A percentile compares a stretch with the other conserved stretches of the same genome.
Evolutionary conservation across 78 protist genomes (phyloP).

Genomic region (Paratrimastix pyriformis): DNA sequence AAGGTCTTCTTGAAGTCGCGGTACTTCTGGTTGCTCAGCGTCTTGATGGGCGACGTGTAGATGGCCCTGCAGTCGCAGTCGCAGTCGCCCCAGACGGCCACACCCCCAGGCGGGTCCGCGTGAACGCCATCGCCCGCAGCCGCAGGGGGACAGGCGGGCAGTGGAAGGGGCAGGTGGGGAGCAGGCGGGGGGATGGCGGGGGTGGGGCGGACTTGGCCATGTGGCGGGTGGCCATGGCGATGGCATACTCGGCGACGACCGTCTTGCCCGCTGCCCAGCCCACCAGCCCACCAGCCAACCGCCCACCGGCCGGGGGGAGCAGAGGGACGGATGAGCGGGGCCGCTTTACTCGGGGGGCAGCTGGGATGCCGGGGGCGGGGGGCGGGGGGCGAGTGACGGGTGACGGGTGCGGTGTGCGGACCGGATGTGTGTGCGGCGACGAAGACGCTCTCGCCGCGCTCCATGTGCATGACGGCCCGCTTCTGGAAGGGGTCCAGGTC

Average conservation of each 20-base stretch:
- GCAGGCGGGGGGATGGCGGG: neutral
- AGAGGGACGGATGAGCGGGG: too few relatives aligned
- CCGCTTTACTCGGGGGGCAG: too few relatives aligned
- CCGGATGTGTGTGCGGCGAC: slow-evolving; percentile 93
- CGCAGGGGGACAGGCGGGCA: too few relatives aligned
- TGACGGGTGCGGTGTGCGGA: too few relatives aligned
- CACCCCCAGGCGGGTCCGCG: too few relatives aligned
- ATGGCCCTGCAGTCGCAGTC: slow-evolving; percentile 49
- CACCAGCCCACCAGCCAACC: too few relatives aligned
- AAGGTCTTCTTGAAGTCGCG: slow-evolving; percentile 63
- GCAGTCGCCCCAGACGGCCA: neutral
- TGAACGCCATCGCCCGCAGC: neutral
- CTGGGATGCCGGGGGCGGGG: too few relatives aligned
- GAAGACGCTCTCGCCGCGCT: slow-evolving; percentile 63
- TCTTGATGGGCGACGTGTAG: slow-evolving; percentile 94
- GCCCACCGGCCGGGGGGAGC: too few relatives aligned
- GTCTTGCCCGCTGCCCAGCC: slow-evolving; percentile 98
- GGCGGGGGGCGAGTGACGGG: too few relatives aligned
- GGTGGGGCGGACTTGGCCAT: slow-evolving; percentile 6
- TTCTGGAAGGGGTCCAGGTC: slow-evolving; percentile 85
- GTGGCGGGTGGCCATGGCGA: slow-evolving; percentile 57
- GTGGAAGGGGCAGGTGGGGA: too few relatives aligned
- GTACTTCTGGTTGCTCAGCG: slow-evolving; percentile 85
- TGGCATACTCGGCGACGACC: slow-evolving; percentile 87
- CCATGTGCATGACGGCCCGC: slow-evolving; percentile 70